Conservation (phyloP, 1,284 basidiomycete species). For the Moniliophthora roreri region DNA sequence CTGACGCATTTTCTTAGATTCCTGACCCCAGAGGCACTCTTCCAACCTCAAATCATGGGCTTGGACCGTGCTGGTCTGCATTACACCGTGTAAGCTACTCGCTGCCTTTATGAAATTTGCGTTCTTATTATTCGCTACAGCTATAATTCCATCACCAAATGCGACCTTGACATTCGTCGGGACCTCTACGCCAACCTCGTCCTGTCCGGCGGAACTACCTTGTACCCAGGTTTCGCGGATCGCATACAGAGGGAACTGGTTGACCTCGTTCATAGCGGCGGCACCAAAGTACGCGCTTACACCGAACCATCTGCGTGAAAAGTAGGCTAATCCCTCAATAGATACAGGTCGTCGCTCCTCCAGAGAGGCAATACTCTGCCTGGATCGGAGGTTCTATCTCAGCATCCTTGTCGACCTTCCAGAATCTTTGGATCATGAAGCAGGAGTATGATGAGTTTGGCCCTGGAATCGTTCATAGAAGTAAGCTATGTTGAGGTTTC, state of each 20-base stretch:
- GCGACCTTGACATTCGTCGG: conserved; percentile 81
- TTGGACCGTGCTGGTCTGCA: conserved; percentile 94
- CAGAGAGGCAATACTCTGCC: conserved; percentile 15
- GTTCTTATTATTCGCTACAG: not conserved
- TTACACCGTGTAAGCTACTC: conserved; percentile 73
- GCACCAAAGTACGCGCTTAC: conserved; percentile 79
- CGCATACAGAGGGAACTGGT: conserved; percentile 99
- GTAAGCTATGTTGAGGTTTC: conserved; percentile 1
- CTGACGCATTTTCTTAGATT: conserved; percentile 50
- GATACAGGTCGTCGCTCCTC: conserved; percentile 14
- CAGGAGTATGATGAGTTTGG: conserved; percentile 18
- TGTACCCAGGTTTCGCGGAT: conserved; percentile 97
- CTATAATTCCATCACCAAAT: conserved; percentile 79
- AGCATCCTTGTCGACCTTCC: conserved; percentile 16
- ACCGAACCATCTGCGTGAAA: not conserved
- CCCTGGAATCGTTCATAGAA: conserved; percentile 16
- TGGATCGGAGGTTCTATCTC: conserved; percentile 14
- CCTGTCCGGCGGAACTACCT: conserved; percentile 94
- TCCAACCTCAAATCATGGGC: conserved; percentile 94
- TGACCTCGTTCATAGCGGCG: conserved; percentile 76
- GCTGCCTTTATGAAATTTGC: not conserved
- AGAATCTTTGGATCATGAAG: conserved; percentile 14
- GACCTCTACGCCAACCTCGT: conserved; percentile 94
- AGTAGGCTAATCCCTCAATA: not conserved
- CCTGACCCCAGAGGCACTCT: conserved; percentile 95